phyloP scores from a whole-genome alignment of 805 yeast genomes.

The Nematodospora valgi region DNA sequence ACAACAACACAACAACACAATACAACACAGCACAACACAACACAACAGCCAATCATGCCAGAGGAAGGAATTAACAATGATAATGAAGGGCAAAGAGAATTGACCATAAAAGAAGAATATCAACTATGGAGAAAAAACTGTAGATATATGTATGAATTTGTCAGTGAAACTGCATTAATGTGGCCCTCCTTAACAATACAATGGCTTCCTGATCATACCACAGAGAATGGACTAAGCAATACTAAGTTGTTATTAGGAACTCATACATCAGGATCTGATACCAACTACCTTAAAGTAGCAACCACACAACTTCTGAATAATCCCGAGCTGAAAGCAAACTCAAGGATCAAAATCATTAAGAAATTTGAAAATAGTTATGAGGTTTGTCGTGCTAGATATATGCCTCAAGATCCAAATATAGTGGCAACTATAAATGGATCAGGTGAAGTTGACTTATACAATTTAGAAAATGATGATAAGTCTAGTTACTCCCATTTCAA shows the following conservation, averaged over 20 bases:
- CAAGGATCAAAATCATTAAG: conserved; percentile 58
- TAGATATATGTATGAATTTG: conserved; percentile 78
- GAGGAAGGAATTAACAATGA: no score
- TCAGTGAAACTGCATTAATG: conserved; percentile 71
- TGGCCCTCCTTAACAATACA: conserved; percentile 84
- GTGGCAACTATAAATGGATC: conserved; percentile 67
- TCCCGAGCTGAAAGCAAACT: conserved; percentile 34
- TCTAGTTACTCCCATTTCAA: conserved; percentile 27
- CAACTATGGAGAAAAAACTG: conserved; percentile 79
- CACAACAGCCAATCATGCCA: no score
- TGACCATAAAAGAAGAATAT: conserved; percentile 61
- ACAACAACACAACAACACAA: no score
- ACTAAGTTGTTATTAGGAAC: conserved; percentile 65
- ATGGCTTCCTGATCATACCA: conserved; percentile 56
- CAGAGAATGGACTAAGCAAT: conserved; percentile 25
- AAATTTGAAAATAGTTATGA: conserved; percentile 63
- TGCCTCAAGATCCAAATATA: conserved; percentile 55
- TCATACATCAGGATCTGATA: conserved; percentile 68
- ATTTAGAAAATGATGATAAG: conserved; percentile 26
- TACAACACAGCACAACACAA: no score
- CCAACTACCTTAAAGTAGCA: conserved; percentile 64
- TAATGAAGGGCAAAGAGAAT: conserved; percentile 37
- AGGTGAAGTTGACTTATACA: conserved; percentile 59
- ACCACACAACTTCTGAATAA: conserved; percentile 41
- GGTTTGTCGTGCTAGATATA: conserved; percentile 67